Base-by-base conservation (phyloP, 78 protist genomes). In the Abeoforma whisleri region DNA sequence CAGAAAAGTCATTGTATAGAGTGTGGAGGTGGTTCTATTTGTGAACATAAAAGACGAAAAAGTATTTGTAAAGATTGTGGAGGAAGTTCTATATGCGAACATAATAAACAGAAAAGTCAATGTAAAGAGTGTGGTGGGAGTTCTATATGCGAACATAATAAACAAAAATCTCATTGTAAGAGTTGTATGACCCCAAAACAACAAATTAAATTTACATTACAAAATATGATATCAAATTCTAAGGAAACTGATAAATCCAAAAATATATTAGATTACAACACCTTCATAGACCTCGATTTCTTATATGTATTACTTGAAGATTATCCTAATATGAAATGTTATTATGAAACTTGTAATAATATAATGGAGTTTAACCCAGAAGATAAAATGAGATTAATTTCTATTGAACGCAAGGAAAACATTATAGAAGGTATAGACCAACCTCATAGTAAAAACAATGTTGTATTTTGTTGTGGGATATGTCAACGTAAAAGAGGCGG, bases 61-160 rank as follows among this genome's bases (percentile, higher is more conserved):
- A 12, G 62, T 48, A 2, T 16, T 2, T 72, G 76, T 35, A 72
- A 72, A 12, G 76, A 72, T 16, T 72, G 76, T 35, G 76, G 76
- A 19, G 76, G 76, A 16, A 72, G 12, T 35, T 12, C 5, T 16
- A 72, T 72, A 34, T 72, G 76, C 37, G 76, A 37, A 72, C 76
- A 72, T 72, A 35, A 35, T 35, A 72, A 12, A 35, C 2, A 19
- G 12, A 72, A 72, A 35, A 2, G 12, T 12, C 35, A 37, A 12
- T 72, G 76, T 12, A 72, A 12, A 72, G 76, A 72, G 2, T 72
- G 76, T 72, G 76, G 76, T 34, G 76, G 76, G 12, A 35, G 57
- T 35, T 12, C 5, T 19, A 35, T 72, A 35, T 72, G 76, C 76
- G 33, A 2, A 2, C 76, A 72, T 35, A 72, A 72, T 34, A 72